A percentile compares a stretch with the other conserved stretches of the same genome.
Evolutionary conservation across 2,329 filamentous ascomycete species (phyloP).

Genomic region (Botrytis cinerea): DNA sequence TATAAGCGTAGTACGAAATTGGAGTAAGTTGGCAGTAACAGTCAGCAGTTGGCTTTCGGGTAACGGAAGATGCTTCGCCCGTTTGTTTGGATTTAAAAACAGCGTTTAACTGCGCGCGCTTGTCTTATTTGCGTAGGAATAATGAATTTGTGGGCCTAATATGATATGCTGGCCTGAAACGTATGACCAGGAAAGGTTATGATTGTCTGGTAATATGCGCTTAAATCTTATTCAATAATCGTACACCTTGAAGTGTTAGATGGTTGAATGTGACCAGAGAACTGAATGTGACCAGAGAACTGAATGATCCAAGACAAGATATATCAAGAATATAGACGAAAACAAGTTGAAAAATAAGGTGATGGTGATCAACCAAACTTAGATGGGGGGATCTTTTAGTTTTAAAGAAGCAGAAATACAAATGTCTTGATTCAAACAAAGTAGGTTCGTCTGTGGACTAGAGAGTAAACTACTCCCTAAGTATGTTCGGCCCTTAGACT

Average conservation of each 20-base stretch:
- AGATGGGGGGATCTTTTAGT: not conserved
- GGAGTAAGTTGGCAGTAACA: not conserved
- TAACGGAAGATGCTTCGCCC: slow-evolving; percentile 14
- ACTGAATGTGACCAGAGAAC: not conserved
- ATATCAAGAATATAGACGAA: slow-evolving; percentile 5
- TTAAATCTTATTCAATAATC: not conserved
- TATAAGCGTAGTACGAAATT: not conserved
- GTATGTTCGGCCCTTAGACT: not conserved
- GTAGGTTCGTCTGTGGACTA: slow-evolving; percentile 4
- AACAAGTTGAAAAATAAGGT: not conserved
- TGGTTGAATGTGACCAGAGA: not conserved
- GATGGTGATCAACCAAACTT: not conserved
- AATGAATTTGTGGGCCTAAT: not conserved
- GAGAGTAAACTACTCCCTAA: slow-evolving; percentile 13
- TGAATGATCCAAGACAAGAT: not conserved
- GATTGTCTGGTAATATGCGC: not conserved
- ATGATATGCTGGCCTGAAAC: slow-evolving; percentile 1
- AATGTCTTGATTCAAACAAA: not conserved
- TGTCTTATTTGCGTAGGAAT: not conserved
- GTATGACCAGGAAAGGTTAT: slow-evolving; percentile 9
- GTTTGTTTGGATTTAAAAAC: not conserved
- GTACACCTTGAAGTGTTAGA: not conserved
- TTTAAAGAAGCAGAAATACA: slow-evolving; percentile 3
- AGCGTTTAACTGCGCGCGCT: slow-evolving; percentile 16
- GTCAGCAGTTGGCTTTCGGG: not conserved